Base-by-base conservation (phyloP, 495 filamentous ascomycete species). In the Paragyromitra xinjiangensis region DNA sequence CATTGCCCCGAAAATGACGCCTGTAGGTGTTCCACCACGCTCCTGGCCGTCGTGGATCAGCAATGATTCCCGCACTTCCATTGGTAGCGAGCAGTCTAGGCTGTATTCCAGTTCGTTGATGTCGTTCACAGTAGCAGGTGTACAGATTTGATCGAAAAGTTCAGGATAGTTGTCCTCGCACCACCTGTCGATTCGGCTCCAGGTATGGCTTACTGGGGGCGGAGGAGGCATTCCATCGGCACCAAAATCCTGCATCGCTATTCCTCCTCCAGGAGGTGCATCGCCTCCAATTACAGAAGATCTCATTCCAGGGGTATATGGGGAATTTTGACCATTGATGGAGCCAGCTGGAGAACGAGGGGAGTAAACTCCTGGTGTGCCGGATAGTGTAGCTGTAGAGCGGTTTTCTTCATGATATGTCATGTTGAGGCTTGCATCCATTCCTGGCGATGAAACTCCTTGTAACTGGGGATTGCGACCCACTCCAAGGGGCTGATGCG, bases 81-180 rank as follows among this genome's bases (percentile, higher is more conserved):
- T 89, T 4, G 95, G 95, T 51, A 99, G 88, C 58, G 93, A 95
- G 85, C 94, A 96, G 83, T 99, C 95, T 42, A 99, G 86, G 83
- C 95, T 93, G 84, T 98, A 93, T 85, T 99, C 95, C 65, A 99
- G 85, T 83, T 99, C 95, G 82, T 97, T 98, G 80, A 98, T 88
- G 82, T 99, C 95, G 83, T 99, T 99, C 66, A 90, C 86, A 1
- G 95, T 97, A 83, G 91, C 92, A 19, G 93, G 93, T 83, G 96
- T 94, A 78, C 94, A 91, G 16, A 98, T 87, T 81, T 98, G 93
- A 83, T 99, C 95, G 79, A 88, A 93, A 34, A 99, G 88, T 84
- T 99, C 95, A 64, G 93, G 91, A 81, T 97, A 99, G 82, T 98
- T 93, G 77, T 94, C 91, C 79, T 98, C 96, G 66, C 92, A 88